Percentiles rank a stretch among this genome's conserved stretches.
These are phyloP conservation scores for Lodderomyces metapsilosis DNA, from an alignment of 1,139 yeast genomes.

Conservation along the genomic window DNA sequence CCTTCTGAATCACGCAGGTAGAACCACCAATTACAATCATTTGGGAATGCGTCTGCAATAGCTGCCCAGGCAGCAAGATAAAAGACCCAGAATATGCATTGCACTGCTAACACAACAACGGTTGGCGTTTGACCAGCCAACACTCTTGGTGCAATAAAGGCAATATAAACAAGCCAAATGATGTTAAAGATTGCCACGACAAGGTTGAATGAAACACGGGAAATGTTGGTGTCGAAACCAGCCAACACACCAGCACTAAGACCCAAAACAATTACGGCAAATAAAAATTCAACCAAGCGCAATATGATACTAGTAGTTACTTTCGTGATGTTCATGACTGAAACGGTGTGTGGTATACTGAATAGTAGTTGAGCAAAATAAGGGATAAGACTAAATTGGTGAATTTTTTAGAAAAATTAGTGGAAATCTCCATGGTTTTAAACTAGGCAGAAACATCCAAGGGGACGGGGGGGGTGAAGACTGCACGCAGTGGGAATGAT, in stretches of 20 bases:
- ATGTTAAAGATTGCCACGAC: conserved; percentile 23
- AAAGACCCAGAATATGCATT: conserved; percentile 22
- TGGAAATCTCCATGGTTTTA: too few relatives aligned
- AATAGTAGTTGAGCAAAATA: too few relatives aligned
- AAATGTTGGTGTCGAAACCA: conserved; percentile 9
- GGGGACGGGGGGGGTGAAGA: too few relatives aligned
- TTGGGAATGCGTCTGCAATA: conserved; percentile 25
- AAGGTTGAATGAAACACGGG: conserved; percentile 20
- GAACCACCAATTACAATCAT: conserved; percentile 16
- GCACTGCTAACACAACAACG: conserved; percentile 19
- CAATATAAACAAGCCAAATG: conserved; percentile 23
- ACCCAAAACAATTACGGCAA: conserved; percentile 25
- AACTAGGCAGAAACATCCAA: too few relatives aligned
- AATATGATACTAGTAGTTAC: conserved; percentile 6
- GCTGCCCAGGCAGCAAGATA: conserved; percentile 28
- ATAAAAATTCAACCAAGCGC: conserved; percentile 21
- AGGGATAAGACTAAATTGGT: too few relatives aligned
- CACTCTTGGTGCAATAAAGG: conserved; percentile 13
- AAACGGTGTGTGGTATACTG: background rate
- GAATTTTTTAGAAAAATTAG: too few relatives aligned
- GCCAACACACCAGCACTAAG: conserved; percentile 25
- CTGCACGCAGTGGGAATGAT: too few relatives aligned
- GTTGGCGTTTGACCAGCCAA: conserved; percentile 15
- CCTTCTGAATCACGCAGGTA: background rate
- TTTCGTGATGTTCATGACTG: conserved; percentile 4